phyloP scores from a whole-genome alignment of 192 early-diverging fungal genomes.

The Backusella psychrophila region DNA sequence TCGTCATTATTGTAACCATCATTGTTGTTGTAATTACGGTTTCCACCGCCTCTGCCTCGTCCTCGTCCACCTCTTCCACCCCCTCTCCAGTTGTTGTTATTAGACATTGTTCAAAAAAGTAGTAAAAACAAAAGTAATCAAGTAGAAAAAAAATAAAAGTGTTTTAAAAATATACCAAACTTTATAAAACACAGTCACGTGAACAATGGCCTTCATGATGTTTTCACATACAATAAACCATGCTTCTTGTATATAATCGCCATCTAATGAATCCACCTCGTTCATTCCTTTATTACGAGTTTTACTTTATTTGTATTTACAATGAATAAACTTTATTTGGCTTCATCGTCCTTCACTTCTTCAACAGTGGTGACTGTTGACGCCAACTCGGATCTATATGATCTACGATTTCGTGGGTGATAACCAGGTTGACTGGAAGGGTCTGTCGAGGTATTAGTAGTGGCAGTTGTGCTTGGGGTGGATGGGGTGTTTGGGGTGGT shows the following conservation, averaged over 20 bases:
- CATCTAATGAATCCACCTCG: background rate
- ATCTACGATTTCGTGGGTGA: slow-evolving; percentile 10
- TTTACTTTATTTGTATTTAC: background rate
- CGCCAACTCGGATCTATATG: background rate
- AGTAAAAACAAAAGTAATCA: background rate
- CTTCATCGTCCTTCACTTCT: background rate
- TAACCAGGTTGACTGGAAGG: background rate
- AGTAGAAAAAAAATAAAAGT: background rate
- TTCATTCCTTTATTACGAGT: background rate
- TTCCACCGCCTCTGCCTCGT: slow-evolving; percentile 5
- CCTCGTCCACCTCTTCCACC: slow-evolving; percentile 18
- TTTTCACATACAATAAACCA: too few relatives aligned
- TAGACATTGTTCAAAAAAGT: background rate
- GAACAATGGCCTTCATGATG: background rate
- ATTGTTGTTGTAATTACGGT: background rate
- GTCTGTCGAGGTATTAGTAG: background rate
- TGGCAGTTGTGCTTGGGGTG: background rate
- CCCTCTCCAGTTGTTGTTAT: slow-evolving; percentile 16
- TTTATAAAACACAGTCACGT: background rate
- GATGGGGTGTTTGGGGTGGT: background rate
- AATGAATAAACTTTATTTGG: background rate
- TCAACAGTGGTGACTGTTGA: background rate
- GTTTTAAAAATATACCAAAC: background rate
- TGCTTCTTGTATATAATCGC: too few relatives aligned
- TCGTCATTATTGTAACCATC: background rate